Conservation (phyloP, 2,329 filamentous ascomycete species). For the Ceratocystis alfenasii region DNA sequence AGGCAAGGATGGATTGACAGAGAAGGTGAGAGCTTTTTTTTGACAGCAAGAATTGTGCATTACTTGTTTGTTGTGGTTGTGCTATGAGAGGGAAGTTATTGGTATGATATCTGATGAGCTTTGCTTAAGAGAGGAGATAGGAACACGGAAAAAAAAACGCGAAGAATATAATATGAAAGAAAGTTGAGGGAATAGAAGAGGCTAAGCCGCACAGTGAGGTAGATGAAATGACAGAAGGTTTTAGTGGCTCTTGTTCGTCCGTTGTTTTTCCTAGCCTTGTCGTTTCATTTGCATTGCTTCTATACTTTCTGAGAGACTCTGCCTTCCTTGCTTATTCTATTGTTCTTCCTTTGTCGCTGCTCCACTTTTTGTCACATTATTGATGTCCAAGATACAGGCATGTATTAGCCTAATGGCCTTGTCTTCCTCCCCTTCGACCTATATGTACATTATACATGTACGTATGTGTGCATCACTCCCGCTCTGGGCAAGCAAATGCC, state of each 20-base stretch:
- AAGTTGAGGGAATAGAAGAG: background rate
- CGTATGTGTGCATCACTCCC: background rate
- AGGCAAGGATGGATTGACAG: background rate
- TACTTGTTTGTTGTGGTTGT: too few relatives aligned
- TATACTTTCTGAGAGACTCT: background rate
- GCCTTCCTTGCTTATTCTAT: background rate
- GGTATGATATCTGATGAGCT: too few relatives aligned
- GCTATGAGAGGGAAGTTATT: too few relatives aligned
- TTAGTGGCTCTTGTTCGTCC: background rate
- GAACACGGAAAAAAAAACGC: background rate
- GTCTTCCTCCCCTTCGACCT: background rate
- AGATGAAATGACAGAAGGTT: too few relatives aligned
- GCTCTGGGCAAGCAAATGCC: constrained; percentile 1
- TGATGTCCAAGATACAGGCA: background rate
- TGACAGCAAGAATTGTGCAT: background rate
- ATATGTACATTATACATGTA: background rate
- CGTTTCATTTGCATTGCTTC: too few relatives aligned
- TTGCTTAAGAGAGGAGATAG: background rate
- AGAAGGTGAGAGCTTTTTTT: background rate
- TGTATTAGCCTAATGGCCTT: background rate
- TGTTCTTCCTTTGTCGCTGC: background rate
- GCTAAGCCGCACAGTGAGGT: background rate
- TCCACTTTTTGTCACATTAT: background rate
- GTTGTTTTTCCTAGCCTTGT: background rate
- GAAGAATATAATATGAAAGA: background rate